A percentile compares a stretch with the other conserved stretches of the same genome.
Evolutionary conservation across 306 rosid species (phyloP).

Genomic region (Sophora flavescens): DNA sequence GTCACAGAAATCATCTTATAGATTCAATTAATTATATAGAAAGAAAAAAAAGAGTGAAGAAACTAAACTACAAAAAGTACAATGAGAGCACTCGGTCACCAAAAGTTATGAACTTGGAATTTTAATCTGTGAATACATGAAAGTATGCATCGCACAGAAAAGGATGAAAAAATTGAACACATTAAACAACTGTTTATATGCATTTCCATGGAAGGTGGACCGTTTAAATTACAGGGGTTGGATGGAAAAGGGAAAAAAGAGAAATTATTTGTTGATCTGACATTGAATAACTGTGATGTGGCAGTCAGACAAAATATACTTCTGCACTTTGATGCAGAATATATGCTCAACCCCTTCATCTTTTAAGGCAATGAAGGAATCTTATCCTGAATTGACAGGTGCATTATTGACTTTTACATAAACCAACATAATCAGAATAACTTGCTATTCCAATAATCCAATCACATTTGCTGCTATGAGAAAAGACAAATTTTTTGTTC

Average conservation of each 20-base stretch:
- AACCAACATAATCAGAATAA: constrained; percentile 5
- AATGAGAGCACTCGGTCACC: background rate
- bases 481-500: background rate
- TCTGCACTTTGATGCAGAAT: constrained; percentile 12
- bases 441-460: background rate
- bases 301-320: constrained; percentile 15
- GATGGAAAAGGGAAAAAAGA: constrained; percentile 22
- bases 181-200: constrained; percentile 12
- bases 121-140: constrained; percentile 8
- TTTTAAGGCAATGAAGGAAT: constrained; percentile 15
- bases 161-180: background rate
- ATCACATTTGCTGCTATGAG: constrained; percentile 7
- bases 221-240: constrained; percentile 16
- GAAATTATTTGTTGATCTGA: background rate
- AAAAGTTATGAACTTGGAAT: constrained; percentile 7
- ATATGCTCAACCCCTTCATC: constrained; percentile 11
- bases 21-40: constrained; percentile 21
- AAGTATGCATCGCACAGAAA: background rate
- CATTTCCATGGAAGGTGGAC: constrained; percentile 9
- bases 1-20: constrained; percentile 37
- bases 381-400: background rate
- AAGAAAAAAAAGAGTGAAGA: constrained; percentile 11
- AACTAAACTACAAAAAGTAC: background rate
- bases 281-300: constrained; percentile 2
- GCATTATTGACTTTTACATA: constrained; percentile 17